These are phyloP conservation scores for Yarrowia osloensis DNA, from an alignment of 805 yeast species.

Conservation along the genomic window DNA sequence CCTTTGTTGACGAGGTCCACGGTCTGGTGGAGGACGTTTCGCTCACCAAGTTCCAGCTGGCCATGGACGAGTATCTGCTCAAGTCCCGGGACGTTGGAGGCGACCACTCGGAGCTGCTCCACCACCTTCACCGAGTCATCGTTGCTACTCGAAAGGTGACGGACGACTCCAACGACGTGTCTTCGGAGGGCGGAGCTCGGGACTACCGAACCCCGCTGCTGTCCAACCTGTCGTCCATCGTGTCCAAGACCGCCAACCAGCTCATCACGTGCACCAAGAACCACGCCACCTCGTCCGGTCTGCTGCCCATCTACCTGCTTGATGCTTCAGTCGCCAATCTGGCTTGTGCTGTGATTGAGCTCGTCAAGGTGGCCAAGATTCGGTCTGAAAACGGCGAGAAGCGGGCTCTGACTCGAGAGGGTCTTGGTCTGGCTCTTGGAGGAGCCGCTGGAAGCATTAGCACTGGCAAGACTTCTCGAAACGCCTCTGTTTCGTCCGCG, in stretches of 20 bases:
- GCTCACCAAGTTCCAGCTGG: slow-evolving; percentile 41
- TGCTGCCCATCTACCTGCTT: slow-evolving; percentile 69
- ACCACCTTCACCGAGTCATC: slow-evolving; percentile 42
- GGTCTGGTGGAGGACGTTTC: slow-evolving; percentile 40
- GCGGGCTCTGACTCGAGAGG: not conserved
- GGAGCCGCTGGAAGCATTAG: not conserved
- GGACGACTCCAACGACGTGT: slow-evolving; percentile 35
- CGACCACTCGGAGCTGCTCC: slow-evolving; percentile 38
- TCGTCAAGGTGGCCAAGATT: slow-evolving; percentile 41
- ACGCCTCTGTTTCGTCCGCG: not conserved
- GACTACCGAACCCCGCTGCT: slow-evolving; percentile 28
- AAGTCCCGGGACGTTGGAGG: slow-evolving; percentile 37
- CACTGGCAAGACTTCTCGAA: not conserved
- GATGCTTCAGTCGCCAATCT: slow-evolving; percentile 78
- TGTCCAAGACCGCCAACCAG: slow-evolving; percentile 71
- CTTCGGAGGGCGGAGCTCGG: slow-evolving; percentile 1
- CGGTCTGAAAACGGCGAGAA: slow-evolving; percentile 23
- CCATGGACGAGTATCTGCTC: slow-evolving; percentile 43
- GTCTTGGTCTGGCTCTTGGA: slow-evolving; percentile 3
- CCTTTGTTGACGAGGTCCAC: slow-evolving; percentile 32
- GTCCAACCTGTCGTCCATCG: slow-evolving; percentile 43
- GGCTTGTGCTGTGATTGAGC: slow-evolving; percentile 56
- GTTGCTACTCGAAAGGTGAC: slow-evolving; percentile 41
- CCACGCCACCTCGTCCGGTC: slow-evolving; percentile 60
- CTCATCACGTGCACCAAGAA: slow-evolving; percentile 77